phyloP scores from a whole-genome alignment of 352 stramenopile species.

The Phytopythium cucurbitacearum region DNA sequence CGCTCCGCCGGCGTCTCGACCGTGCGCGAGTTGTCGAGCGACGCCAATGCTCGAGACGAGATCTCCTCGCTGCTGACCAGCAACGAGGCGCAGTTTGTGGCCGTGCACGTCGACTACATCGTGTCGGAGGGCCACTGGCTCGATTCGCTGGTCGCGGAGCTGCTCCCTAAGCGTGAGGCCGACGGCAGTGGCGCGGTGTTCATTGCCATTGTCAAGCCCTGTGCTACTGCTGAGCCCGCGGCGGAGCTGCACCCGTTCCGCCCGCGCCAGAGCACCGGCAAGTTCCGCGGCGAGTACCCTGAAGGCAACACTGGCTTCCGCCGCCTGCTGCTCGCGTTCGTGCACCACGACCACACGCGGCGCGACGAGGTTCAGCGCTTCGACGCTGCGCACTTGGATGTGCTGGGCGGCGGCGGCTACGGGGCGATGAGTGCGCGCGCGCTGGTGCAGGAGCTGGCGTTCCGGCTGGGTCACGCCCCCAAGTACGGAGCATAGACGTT shows the following conservation, averaged over 20 bases:
- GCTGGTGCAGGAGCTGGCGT: slow-evolving; percentile 77
- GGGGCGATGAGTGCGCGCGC: slow-evolving; percentile 65
- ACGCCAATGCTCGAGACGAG: slow-evolving; percentile 7
- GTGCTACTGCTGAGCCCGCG: slow-evolving; percentile 3
- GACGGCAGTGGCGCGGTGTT: slow-evolving; percentile 32
- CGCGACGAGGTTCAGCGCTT: slow-evolving; percentile 46
- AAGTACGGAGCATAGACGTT: slow-evolving; percentile 69
- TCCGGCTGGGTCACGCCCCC: slow-evolving; percentile 64
- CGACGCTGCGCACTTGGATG: slow-evolving; percentile 44
- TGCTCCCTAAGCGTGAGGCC: slow-evolving; percentile 22
- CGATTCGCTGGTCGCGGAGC: slow-evolving; percentile 28
- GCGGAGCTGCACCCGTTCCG: slow-evolving; percentile 33
- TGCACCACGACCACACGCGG: slow-evolving; percentile 62
- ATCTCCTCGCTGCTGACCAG: slow-evolving; percentile 25
- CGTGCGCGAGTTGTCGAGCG: slow-evolving; percentile 19
- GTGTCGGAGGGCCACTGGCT: slow-evolving; percentile 34
- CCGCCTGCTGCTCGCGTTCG: slow-evolving; percentile 51
- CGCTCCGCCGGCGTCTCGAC: slow-evolving; percentile 26
- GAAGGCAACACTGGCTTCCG: slow-evolving; percentile 2
- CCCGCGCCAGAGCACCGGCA: slow-evolving; percentile 62
- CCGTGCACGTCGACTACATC: slow-evolving; percentile 39
- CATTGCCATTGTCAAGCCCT: slow-evolving; percentile 40
- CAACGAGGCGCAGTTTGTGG: slow-evolving; percentile 27
- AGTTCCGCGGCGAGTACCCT: slow-evolving; percentile 50
- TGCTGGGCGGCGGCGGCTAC: slow-evolving; percentile 37